A percentile compares a stretch with the other conserved stretches of the same genome.
These are phyloP conservation scores for Daldinia childiae DNA, from an alignment of 495 filamentous ascomycete species.

Conservation along the genomic window DNA sequence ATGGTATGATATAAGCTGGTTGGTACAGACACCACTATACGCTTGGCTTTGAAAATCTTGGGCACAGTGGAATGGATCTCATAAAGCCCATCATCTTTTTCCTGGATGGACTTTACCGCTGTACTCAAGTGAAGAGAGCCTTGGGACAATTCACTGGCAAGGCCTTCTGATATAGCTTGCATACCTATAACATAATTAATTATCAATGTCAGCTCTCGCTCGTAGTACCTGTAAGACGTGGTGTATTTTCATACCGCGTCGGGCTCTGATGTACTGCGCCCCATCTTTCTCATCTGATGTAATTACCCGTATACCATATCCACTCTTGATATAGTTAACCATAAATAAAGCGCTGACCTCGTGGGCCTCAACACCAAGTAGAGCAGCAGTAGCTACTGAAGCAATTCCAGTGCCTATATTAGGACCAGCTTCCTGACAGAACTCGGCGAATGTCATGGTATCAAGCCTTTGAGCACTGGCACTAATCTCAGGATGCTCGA, in stretches of 20 bases:
- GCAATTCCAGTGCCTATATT: conserved; percentile 38
- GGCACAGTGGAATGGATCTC: conserved; percentile 26
- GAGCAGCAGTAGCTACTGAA: conserved; percentile 49
- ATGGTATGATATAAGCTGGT: conserved; percentile 49
- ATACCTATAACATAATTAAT: conserved; percentile 40
- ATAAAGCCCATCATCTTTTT: conserved; percentile 11
- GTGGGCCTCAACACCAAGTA: conserved; percentile 52
- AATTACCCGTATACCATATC: conserved; percentile 55
- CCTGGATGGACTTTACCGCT: conserved; percentile 31
- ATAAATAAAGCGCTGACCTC: conserved; percentile 60
- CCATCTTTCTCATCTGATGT: conserved; percentile 54
- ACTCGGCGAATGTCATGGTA: conserved; percentile 40
- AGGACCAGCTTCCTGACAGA: conserved; percentile 22
- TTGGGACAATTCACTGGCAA: conserved; percentile 39
- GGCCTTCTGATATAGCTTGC: conserved; percentile 45
- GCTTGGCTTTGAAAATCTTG: conserved; percentile 42
- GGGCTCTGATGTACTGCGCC: conserved; percentile 55
- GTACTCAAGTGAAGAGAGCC: conserved; percentile 39
- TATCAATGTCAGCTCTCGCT: background rate
- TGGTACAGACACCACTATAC: conserved; percentile 52
- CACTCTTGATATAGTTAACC: conserved; percentile 60
- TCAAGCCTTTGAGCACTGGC: conserved; percentile 45
- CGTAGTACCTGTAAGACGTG: background rate
- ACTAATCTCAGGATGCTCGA: conserved; percentile 31
- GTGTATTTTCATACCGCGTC: conserved; percentile 16